phyloP scores from a whole-genome alignment of 306 rosid genomes.

The Corylus avellana region DNA sequence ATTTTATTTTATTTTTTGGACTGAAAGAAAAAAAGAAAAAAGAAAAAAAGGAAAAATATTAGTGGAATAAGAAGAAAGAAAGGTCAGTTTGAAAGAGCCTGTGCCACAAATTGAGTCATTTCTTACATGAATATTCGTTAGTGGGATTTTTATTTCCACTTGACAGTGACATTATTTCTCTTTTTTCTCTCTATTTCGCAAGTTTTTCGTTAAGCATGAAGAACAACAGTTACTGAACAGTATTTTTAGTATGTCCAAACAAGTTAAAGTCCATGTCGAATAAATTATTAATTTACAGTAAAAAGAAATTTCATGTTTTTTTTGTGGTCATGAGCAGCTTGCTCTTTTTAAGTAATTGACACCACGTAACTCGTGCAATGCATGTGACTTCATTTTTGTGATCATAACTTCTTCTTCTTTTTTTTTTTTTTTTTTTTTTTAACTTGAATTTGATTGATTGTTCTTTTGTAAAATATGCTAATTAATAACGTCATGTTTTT shows the following conservation, averaged over 20 bases:
- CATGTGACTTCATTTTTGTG: no score
- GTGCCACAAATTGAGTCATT: slow-evolving; percentile 39
- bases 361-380: neutral
- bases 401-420: no score
- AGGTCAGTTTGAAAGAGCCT: slow-evolving; percentile 26
- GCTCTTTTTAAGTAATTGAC: neutral
- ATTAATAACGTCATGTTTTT: no score
- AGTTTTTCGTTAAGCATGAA: slow-evolving; percentile 10
- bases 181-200: slow-evolving; percentile 16
- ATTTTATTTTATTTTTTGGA: neutral
- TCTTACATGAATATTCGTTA: slow-evolving; percentile 21
- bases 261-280: neutral
- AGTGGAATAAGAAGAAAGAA: slow-evolving; percentile 21
- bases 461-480: no score
- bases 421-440: no score
- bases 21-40: slow-evolving; percentile 4
- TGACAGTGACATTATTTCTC: slow-evolving; percentile 13
- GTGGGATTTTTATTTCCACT: slow-evolving; percentile 21
- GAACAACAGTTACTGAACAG: slow-evolving; percentile 23
- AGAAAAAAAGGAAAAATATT: slow-evolving; percentile 2
- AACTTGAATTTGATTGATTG: no score
- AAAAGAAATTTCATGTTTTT: neutral
- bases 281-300: neutral
- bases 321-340: no score
- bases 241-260: neutral